Conservation (phyloP, 371 early-diverging fungal genomes). For the Mucor ambiguus region DNA sequence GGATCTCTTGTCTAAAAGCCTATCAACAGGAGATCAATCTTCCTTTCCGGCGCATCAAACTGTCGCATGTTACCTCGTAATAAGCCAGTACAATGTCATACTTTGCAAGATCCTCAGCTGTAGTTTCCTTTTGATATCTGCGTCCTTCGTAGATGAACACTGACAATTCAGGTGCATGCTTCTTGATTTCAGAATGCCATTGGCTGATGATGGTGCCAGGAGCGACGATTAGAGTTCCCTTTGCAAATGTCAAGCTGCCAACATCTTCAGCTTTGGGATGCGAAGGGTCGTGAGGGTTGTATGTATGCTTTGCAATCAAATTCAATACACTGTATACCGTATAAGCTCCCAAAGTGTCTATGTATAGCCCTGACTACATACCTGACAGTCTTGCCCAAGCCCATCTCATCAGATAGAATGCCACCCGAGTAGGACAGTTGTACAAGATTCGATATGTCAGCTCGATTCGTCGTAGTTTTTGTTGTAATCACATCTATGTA, state of each 20-base stretch:
- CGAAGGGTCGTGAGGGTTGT: constrained; percentile 7
- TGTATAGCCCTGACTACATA: constrained; percentile 14
- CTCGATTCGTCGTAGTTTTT: neutral
- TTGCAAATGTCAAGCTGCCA: constrained; percentile 16
- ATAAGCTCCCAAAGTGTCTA: neutral
- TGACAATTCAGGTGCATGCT: constrained; percentile 48
- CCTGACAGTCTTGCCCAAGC: constrained; percentile 94
- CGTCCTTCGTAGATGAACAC: constrained; percentile 36
- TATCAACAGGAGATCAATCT: neutral
- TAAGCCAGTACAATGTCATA: constrained; percentile 65
- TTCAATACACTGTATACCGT: constrained; percentile 47
- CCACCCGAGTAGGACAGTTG: constrained; percentile 47
- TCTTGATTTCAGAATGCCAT: constrained; percentile 63
- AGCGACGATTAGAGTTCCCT: constrained; percentile 66
- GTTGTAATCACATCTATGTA: neutral
- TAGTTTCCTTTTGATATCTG: constrained; percentile 5
- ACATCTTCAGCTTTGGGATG: constrained; percentile 2
- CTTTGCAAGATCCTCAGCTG: constrained; percentile 33
- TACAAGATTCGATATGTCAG: neutral
- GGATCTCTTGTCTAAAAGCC: constrained; percentile 55
- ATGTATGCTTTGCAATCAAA: constrained; percentile 40
- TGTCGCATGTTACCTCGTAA: constrained; percentile 40
- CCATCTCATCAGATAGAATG: constrained; percentile 97
- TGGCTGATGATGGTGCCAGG: constrained; percentile 65
- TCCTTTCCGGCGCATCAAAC: too few relatives aligned